phyloP scores from a whole-genome alignment of 352 stramenopile genomes.

The Pythium dissotocum region DNA sequence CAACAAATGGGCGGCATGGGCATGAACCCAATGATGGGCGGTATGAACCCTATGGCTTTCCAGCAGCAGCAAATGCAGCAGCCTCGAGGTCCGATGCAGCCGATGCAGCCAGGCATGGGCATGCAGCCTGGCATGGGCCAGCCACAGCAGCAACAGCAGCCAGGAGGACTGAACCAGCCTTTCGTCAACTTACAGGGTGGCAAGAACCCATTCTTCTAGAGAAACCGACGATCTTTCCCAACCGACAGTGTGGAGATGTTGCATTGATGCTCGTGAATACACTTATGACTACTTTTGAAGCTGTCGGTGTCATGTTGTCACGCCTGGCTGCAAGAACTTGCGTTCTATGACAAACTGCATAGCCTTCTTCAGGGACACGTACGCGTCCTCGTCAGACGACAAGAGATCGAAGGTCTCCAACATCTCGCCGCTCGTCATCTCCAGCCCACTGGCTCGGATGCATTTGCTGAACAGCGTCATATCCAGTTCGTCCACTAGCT shows the following conservation, averaged over 20 bases:
- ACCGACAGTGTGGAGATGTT: conserved; percentile 10
- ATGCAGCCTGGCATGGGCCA: conserved; percentile 34
- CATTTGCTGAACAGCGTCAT: conserved; percentile 42
- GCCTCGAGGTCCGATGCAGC: conserved; percentile 48
- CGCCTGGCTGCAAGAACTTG: conserved; percentile 26
- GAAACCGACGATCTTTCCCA: conserved; percentile 1
- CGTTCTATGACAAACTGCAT: conserved; percentile 33
- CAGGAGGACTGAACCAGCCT: conserved; percentile 64
- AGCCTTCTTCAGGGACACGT: conserved; percentile 30
- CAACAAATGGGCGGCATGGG: conserved; percentile 40
- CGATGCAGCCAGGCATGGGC: conserved; percentile 45
- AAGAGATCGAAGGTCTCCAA: conserved; percentile 63
- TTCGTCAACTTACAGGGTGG: conserved; percentile 67
- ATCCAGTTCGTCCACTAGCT: conserved; percentile 28
- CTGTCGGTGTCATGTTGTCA: neutral
- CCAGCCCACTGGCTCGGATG: conserved; percentile 36
- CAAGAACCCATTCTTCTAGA: conserved; percentile 55
- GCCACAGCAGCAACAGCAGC: conserved; percentile 43
- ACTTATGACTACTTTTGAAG: conserved; percentile 3
- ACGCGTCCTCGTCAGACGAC: conserved; percentile 36
- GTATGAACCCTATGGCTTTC: conserved; percentile 56
- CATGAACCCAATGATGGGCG: conserved; percentile 62
- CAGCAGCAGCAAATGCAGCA: conserved; percentile 49
- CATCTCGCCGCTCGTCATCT: conserved; percentile 55
- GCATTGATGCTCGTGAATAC: conserved; percentile 3